Evolutionary conservation across 805 yeast species (phyloP), one percentile per base, ranked within the genome.

Genomic region (Saccharomycopsis sp.): DNA sequence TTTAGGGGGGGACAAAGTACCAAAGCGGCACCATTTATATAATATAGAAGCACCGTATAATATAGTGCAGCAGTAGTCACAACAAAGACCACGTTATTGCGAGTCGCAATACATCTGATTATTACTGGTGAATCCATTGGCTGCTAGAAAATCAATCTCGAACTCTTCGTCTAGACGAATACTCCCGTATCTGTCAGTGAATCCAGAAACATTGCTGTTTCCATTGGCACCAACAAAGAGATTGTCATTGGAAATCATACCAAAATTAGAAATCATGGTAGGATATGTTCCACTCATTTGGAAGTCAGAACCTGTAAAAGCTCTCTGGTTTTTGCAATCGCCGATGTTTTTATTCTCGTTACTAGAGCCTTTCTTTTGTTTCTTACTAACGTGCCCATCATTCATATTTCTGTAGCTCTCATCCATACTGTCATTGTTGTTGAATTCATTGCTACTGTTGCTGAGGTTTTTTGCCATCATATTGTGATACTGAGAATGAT

Each of bases 101-200:
- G 37, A 29, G 37, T 29, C 37, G 37, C 37, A 29, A 29, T 29
- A 29, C 37, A 29, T 29, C 37, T 29, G 37, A 12, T 29, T 29
- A 29, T 29, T 29, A 12, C 37, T 7, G 37, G 37, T 12, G 37
- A 29, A 29, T 29, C 37, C 21, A 12, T 44, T 44, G 21, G 48
- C 21, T 44, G 48, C 18, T 7, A 44, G 7, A 44, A 44, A 44
- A 12, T 44, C 12, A 44, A 44, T 16, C 21, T 44, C 48, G 16
- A 44, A 44, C 48, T 44, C 48, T 44, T 44, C 48, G 21, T 44
- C 48, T 44, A 44, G 16, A 16, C 48, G 18, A 5, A 44, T 44
- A 44, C 48, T 44, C 8, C 48, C 48, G 21, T 44, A 44, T 18
- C 48, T 44, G 21, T 44, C 48, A 44, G 48, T 44, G 48, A 44